Evolutionary conservation across 306 rosid genomes (phyloP).

Genomic region (Vicia faba): DNA sequence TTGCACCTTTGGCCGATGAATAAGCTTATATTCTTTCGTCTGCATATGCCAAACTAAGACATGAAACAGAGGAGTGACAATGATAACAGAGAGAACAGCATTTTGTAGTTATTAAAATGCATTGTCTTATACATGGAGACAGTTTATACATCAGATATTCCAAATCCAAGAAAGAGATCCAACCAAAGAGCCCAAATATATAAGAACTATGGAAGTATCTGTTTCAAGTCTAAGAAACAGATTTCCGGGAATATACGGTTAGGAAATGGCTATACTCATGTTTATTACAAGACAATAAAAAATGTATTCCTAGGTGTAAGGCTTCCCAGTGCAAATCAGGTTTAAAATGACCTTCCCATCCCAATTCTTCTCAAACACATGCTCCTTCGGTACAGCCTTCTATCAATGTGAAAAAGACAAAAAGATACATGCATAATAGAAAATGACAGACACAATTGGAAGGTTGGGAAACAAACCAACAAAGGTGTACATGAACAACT

Average conservation of each 20-base stretch:
- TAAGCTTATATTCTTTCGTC: conserved; percentile 76
- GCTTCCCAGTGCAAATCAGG: conserved; percentile 5
- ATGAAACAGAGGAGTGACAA: conserved; percentile 36
- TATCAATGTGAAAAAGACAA: conserved; percentile 18
- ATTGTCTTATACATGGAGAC: conserved; percentile 16
- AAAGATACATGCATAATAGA: background rate
- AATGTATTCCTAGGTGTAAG: too few species aligned
- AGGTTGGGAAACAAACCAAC: conserved; percentile 18
- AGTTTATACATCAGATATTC: conserved; percentile 12
- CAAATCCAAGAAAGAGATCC: conserved; percentile 19
- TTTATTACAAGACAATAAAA: too few species aligned
- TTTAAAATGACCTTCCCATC: background rate
- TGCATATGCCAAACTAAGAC: conserved; percentile 48
- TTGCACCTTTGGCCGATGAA: conserved; percentile 52
- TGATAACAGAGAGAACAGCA: background rate
- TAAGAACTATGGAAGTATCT: too few species aligned
- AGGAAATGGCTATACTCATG: too few species aligned
- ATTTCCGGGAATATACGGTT: too few species aligned
- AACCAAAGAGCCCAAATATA: background rate
- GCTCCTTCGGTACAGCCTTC: conserved; percentile 10
- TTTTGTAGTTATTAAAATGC: conserved; percentile 24
- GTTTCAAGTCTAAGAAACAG: too few species aligned
- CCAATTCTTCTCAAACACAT: conserved; percentile 23
- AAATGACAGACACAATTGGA: background rate
- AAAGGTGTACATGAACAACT: conserved; percentile 29